These are phyloP conservation scores for Daphne laureola DNA, from an alignment of 441 rosid species.

Conservation along the genomic window DNA sequence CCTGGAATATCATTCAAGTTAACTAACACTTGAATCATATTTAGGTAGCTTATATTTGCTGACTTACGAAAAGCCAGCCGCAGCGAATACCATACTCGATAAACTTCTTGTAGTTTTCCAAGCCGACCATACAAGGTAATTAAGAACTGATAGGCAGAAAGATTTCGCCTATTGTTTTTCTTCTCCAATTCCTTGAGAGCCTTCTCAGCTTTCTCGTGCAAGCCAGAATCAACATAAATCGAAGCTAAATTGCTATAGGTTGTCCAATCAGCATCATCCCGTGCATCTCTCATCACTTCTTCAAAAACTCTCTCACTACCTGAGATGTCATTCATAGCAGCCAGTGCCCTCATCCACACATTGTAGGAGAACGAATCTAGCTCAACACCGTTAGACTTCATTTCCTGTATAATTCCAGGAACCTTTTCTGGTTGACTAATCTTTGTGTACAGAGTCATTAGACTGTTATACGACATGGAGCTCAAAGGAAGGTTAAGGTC, in stretches of 20 bases:
- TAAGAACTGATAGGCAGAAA: conserved; percentile 68
- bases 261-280: conserved; percentile 80
- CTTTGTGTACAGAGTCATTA: conserved; percentile 77
- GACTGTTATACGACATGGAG: conserved; percentile 76
- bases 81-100: conserved; percentile 85
- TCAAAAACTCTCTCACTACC: conserved; percentile 79
- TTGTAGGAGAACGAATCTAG: conserved; percentile 67
- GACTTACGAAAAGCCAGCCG: conserved; percentile 74
- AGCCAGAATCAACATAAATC: conserved; percentile 57
- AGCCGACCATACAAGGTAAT: conserved; percentile 61
- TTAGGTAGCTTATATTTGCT: conserved; percentile 68
- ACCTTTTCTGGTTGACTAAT: conserved; percentile 52
- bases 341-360: conserved; percentile 92
- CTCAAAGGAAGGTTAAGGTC: conserved; percentile 62
- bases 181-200: conserved; percentile 75
- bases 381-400: conserved; percentile 55
- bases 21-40: conserved; percentile 77
- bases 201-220: conserved; percentile 60
- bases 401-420: conserved; percentile 62
- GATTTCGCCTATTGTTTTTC: conserved; percentile 35
- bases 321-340: conserved; percentile 54
- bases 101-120: conserved; percentile 66
- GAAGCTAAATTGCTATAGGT: conserved; percentile 83
- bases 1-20: conserved; percentile 84
- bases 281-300: conserved; percentile 83